Evolutionary conservation across 2,329 filamentous ascomycete species (phyloP), one percentile per base, ranked within the genome.

Genomic region (Plectosphaerella cucumerina): DNA sequence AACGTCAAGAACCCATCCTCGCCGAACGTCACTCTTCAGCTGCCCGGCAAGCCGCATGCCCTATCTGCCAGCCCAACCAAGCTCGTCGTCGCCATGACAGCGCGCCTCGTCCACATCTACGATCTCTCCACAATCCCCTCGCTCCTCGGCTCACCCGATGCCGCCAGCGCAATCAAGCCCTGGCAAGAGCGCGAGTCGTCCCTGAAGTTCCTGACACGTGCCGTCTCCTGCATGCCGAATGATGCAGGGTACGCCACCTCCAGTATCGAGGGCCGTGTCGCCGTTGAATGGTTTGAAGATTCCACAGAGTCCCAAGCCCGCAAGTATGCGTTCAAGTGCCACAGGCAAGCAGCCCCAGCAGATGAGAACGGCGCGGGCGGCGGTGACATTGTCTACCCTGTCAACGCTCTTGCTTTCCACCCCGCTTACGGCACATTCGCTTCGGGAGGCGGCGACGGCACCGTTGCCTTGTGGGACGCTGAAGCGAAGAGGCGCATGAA

Each of bases 241-340:
- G 94, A 97, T 59, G 89, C 87, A 11, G 94, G 94, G 5, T 99
- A 97, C 66, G 92, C 93, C 10, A 93, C 88, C 1, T 90, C 84
- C 52, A 92, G 86, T 62, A 99, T 99, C 62, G 94, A 99, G 66
- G 94, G 94, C 5, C 85, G 94, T 60, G 91, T 99, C 2, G 93
- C 92, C 0, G 94, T 99, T 1, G 94, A 99, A 69, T 97, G 92
- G 90, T 97, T 99, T 66, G 94, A 97, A 65, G 89, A 94, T 15
- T 89, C 85, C 5, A 76, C 84, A 41, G 89, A 93, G 67, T 92
- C 89, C 4, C 92, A 97, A 72, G 87, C 89, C 37, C 83, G 92
- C 58, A 97, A 97, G 69, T 99, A 97, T 68, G 94, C 94, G 14
- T 99, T 99, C 82, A 99, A 99, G 70, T 99, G 94, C 70, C 94